Evolutionary conservation across 1,284 basidiomycete genomes (phyloP), one percentile per base, ranked within the genome.

Genomic region (Vanrija sp.): DNA sequence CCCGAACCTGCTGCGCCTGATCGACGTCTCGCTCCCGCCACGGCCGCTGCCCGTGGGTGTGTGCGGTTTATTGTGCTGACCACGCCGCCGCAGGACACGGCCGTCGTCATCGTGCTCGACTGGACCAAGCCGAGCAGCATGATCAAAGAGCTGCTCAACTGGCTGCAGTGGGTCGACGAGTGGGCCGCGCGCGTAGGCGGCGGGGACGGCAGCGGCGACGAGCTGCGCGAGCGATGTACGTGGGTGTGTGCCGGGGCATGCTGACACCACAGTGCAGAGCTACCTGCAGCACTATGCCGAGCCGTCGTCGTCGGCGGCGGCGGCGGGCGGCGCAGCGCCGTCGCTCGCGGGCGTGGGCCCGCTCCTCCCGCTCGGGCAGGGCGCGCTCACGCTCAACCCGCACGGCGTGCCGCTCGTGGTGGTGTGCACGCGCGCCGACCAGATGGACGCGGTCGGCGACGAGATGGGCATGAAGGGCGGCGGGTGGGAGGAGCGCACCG

Each of bases 61-160:
- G 28, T 18, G 46, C 21, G 19, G 38, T 29, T 21, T 28, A 18
- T 39, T 23, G 25, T 23, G 21, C 23, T 12, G 15, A 15, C 28
- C 10, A 15, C n/a, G 21, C 25, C 21, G n/a, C n/a, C 12, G 19
- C 9, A 85, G 38, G 88, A 95, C 66, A 89, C 91, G 0, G 81
- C 92, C 14, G 84, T 93, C 47, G 79, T 97, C 65, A 88, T 98
- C 64, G 83, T 87, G 0, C 80, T 98, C n/a, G 95, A 98, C 74
- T 98, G 94, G 95, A 92, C 91, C 63, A 83, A 84, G 64, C 95
- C 95, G 0, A 92, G 89, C 85, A 84, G 86, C 0, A 97, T 98
- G 75, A 73, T 74, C 38, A 52, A 68, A n/a, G 89, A 98, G 68
- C 79, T 98, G 6, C 80, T 88, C 57, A 83, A 80, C 43, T 98